Base-by-base conservation (phyloP, 306 rosid genomes). In the Casuarina glauca region DNA sequence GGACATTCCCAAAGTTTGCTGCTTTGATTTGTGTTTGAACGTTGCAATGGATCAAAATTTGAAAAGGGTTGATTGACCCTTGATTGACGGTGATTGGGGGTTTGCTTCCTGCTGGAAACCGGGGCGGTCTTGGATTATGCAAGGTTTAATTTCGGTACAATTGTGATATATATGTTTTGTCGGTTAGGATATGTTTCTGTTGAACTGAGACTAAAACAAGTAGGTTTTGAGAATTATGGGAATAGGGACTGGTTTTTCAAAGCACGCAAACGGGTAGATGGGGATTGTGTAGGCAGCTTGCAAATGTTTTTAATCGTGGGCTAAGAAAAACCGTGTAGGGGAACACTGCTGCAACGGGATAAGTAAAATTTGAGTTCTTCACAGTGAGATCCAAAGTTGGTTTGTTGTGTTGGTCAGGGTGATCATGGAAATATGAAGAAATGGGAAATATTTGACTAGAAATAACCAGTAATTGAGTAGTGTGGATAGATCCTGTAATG, bases 201-300 rank as follows among this genome's bases (percentile, higher is more conserved):
- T 60, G 67, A 35, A 41, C 42, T 60, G 42, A 11, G 16, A 60
- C 9, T 60, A 26, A 60, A 60, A 60, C 10, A 15, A 51, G 55
- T 3, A 51, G n/a, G 55, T 51, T 51, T 51, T 58, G 64, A 8
- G 3, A 58, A 58, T 58, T 36, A 58, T 58, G 39, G 26, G 64
- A 58, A 26, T 19, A 36, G 44, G n/a, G 44, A 11, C 11, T 61
- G 43, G 68, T 61, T 32, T 55, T 8, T 55, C 62, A 55, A 17
- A 3, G 35, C 62, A 55, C 19, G 62, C 62, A 17, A 19, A 6
- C 62, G 57, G 10, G 5, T 64, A 19, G 39, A 11, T 60, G 62
- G 60, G 55, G 52, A 45, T 52, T 62, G 45, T 70, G 35, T 68
- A 13, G 48, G 74, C 20, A 10, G 45, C 64, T 80, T 74, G 55